Percentiles rank a stretch among this genome's conserved stretches.
Conservation (phyloP, 2,329 filamentous ascomycete genomes). For the Nemania bipapillata region DNA sequence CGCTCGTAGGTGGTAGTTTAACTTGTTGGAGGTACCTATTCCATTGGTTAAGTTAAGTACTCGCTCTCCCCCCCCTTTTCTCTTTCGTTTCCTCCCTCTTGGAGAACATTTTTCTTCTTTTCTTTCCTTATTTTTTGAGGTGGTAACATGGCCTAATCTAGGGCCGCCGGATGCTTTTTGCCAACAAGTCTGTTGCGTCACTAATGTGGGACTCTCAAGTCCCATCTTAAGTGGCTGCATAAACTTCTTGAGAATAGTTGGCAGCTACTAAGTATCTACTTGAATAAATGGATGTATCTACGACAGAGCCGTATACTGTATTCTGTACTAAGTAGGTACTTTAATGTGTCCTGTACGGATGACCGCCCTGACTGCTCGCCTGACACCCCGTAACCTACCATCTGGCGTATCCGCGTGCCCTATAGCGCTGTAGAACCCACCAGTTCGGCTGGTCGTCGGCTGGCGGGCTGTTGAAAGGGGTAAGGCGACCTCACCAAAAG, state of each 20-base stretch:
- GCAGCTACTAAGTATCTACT: too few relatives aligned
- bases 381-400: conserved; percentile 24
- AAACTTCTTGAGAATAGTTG: background rate
- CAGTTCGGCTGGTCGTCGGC: background rate
- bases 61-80: too few relatives aligned
- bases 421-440: background rate
- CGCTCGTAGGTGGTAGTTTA: too few relatives aligned
- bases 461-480: background rate
- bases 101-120: too few relatives aligned
- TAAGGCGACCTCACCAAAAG: too few relatives aligned
- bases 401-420: conserved; percentile 15
- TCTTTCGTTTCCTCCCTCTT: too few relatives aligned
- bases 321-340: too few relatives aligned
- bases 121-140: background rate
- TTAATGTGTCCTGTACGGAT: background rate
- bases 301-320: too few relatives aligned
- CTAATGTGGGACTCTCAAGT: conserved; percentile 19
- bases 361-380: conserved; percentile 3
- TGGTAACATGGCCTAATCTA: background rate
- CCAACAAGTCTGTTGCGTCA: conserved; percentile 23
- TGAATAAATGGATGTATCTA: too few relatives aligned
- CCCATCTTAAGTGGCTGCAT: conserved; percentile 22
- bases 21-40: too few relatives aligned
- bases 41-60: too few relatives aligned
- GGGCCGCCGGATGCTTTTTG: conserved; percentile 12